These are phyloP conservation scores for Mortierella antarctica DNA, from an alignment of 192 early-diverging fungal species.

Conservation along the genomic window DNA sequence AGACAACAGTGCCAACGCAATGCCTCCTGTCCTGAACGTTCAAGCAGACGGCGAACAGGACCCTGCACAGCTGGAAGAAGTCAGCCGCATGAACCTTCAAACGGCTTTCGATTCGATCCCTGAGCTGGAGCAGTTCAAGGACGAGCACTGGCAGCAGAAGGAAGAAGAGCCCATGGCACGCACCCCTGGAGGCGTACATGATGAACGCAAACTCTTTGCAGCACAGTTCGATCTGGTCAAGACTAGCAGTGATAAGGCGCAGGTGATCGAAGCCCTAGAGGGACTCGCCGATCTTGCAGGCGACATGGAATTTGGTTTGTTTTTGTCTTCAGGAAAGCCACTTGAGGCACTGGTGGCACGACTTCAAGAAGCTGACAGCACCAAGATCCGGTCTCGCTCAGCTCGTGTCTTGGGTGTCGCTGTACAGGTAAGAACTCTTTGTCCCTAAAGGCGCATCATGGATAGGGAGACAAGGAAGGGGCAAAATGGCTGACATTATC, in stretches of 20 bases:
- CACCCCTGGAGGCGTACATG: constrained; percentile 3
- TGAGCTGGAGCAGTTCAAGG: constrained; percentile 20
- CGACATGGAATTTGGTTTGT: constrained; percentile 66
- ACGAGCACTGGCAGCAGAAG: constrained; percentile 15
- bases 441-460: too few species aligned
- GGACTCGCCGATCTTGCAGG: constrained; percentile 65
- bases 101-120: constrained; percentile 39
- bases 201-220: constrained; percentile 45
- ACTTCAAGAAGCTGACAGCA: constrained; percentile 36
- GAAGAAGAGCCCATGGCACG: neutral
- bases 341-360: constrained; percentile 49
- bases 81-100: constrained; percentile 35
- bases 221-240: constrained; percentile 45
- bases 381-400: constrained; percentile 50
- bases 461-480: too few species aligned
- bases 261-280: constrained; percentile 55
- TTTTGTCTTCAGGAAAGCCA: constrained; percentile 51
- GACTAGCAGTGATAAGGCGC: constrained; percentile 10
- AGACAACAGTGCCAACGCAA: neutral
- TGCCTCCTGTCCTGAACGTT: constrained; percentile 30
- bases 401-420: constrained; percentile 64
- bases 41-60: constrained; percentile 7
- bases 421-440: constrained; percentile 58
- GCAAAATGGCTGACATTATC: neutral
- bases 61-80: constrained; percentile 16